Evolutionary conservation across 2,329 filamentous ascomycete species (phyloP), one percentile per base, ranked within the genome.

Genomic region (Hawksworthiomyces lignivorus): DNA sequence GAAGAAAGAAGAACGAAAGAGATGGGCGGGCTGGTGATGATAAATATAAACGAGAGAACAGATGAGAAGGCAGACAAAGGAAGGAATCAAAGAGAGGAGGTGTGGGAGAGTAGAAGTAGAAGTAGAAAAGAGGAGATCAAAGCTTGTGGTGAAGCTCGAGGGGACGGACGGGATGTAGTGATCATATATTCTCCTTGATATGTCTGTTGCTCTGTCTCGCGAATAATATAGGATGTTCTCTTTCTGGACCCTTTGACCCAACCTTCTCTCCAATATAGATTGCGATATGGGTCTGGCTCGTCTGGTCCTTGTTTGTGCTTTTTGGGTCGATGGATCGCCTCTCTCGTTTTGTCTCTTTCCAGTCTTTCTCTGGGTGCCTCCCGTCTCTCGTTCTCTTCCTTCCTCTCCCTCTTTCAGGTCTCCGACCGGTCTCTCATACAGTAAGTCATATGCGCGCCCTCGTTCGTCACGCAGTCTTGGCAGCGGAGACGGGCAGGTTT

Each of bases 401-500:
- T 36, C 39, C n/a, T 15, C 27, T 29, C 11, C 19, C 32, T 36
- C 31, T 12, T 30, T 15, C 21, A 30, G 21, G 31, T 26, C 24
- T 22, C 24, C 17, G 30, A 18, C 14, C 15, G 19, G 51, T 43
- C 54, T 49, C 51, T 51, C 53, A 54, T 53, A 49, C 42, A 55
- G 50, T 44, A 56, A 56, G 56, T 55, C 58, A 58, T 60, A 54
- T 58, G 52, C 53, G 51, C 54, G 50, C 52, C 12, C 24, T 36
- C 26, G 32, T 24, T 41, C 32, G 39, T 41, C 39, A 26, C 39
- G 32, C 32, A 41, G 32, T 49, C 57, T 60, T 59, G 60, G 56
- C 55, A 55, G 52, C 48, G 41, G 44, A 50, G 32, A 44, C 39
- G 50, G 44, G 41, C 47, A 36, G 19, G 33, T 18, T 20, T 24